Base-by-base conservation (phyloP, 1,284 basidiomycete genomes). In the Chalciporus sp. region DNA sequence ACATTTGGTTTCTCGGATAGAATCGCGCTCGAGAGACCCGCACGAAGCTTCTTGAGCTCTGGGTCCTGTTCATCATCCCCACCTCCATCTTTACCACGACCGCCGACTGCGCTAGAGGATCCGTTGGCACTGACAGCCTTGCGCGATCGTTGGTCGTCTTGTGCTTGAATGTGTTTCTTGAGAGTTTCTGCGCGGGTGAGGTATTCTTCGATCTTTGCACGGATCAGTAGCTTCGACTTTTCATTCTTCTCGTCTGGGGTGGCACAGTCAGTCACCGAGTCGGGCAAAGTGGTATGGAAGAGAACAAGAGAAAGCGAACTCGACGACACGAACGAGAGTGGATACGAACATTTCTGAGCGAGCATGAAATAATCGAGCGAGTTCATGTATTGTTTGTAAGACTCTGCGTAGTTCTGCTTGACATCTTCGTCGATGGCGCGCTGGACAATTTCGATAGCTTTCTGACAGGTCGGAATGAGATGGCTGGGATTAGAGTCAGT, bases 331-430 rank as follows among this genome's bases (percentile, higher is more conserved):
- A 42, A 3, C 8, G 39, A 7, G 29, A 17, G 37, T 42, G 44
- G 12, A 41, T 8, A 71, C 78, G 50, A 48, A 84, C 82, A 84
- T 67, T 83, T 84, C 60, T 82, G 69, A 9, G 83, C 82, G n/a
- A 98, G 90, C 90, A 98, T 95, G 73, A 99, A 99, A 75, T 97
- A 99, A 71, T 99, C 96, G 55, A 99, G 82, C 4, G 94, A 84
- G 80, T 98, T 97, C 76, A 92, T 90, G 73, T 94, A 95, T 62
- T 88, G 86, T 76, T 93, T 95, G 83, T 94, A 96, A 17, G 95
- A 95, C 68, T 96, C 94, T 42, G 84, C 77, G 74, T 98, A 99
- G 74, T 98, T 94, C 73, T 93, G 90, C 72, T 95, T 95, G 61
- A 84, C 82, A 76, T 99, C 96, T 64, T 94, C 92, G 62, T 98